phyloP scores from a whole-genome alignment of 352 stramenopile genomes.

The Phytopythium cucurbitacearum region DNA sequence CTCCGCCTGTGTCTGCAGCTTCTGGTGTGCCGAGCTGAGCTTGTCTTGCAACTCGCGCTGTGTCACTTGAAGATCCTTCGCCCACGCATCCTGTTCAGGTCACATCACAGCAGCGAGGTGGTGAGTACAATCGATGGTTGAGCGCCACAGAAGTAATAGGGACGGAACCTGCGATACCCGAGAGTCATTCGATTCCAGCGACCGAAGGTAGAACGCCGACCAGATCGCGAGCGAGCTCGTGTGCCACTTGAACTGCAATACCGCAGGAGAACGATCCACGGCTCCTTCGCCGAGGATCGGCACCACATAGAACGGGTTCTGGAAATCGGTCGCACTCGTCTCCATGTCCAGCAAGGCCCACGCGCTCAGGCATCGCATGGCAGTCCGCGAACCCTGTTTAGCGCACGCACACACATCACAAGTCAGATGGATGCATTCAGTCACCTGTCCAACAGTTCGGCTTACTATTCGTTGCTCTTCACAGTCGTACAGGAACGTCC shows the following conservation, averaged over 20 bases:
- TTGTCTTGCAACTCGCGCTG: slow-evolving; percentile 75
- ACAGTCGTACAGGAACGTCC: slow-evolving; percentile 97
- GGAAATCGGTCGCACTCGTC: slow-evolving; percentile 39
- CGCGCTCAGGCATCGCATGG: slow-evolving; percentile 51
- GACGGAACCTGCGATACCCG: slow-evolving; percentile 65
- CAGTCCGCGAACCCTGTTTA: slow-evolving; percentile 49
- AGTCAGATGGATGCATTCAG: neutral
- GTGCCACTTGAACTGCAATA: slow-evolving; percentile 87
- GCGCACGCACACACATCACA: neutral
- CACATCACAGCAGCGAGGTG: neutral
- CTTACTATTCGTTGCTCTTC: slow-evolving; percentile 84
- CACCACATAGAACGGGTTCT: slow-evolving; percentile 78
- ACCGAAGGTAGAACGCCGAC: slow-evolving; percentile 81
- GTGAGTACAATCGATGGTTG: neutral
- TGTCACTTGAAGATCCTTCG: slow-evolving; percentile 74
- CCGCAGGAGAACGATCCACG: slow-evolving; percentile 50
- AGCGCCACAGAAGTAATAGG: slow-evolving; percentile 2
- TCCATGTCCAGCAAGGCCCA: slow-evolving; percentile 59
- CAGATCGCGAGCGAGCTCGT: slow-evolving; percentile 79
- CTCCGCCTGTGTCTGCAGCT: slow-evolving; percentile 64
- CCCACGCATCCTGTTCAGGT: slow-evolving; percentile 65
- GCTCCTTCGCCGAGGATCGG: slow-evolving; percentile 28
- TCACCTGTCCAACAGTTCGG: neutral
- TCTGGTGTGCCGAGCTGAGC: slow-evolving; percentile 54
- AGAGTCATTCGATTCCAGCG: slow-evolving; percentile 77